phyloP scores from a whole-genome alignment of 208 protist species.

The Leptomonas pyrrhocoris region DNA sequence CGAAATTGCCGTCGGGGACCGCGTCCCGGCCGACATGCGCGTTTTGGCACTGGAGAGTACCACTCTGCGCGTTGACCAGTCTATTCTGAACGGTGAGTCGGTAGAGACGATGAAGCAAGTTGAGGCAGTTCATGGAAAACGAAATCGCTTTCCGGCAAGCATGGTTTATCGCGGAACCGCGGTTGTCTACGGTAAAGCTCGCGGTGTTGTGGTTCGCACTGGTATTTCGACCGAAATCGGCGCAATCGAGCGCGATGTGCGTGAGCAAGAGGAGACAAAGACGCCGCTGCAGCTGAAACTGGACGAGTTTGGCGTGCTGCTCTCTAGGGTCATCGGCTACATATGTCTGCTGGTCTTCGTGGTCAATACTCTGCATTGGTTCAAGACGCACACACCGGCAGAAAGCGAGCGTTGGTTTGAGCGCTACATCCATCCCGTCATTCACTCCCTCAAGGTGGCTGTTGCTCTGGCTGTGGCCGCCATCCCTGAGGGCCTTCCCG shows the following conservation, averaged over 20 bases:
- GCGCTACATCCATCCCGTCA: conserved; percentile 58
- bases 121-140: conserved; percentile 37
- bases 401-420: conserved; percentile 55
- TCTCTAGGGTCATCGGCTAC: conserved; percentile 91
- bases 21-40: conserved; percentile 96
- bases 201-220: conserved; percentile 93
- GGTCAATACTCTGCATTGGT: conserved; percentile 89
- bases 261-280: conserved; percentile 85
- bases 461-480: conserved; percentile 97
- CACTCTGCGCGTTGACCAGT: conserved; percentile 90
- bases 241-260: conserved; percentile 88
- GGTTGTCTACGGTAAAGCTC: conserved; percentile 90
- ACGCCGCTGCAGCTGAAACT: conserved; percentile 96
- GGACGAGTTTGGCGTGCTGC: conserved; percentile 94
- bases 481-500: conserved; percentile 98
- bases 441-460: conserved; percentile 96
- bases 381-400: conserved; percentile 76
- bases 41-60: conserved; percentile 87
- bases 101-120: conserved; percentile 73
- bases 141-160: conserved; percentile 75
- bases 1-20: conserved; percentile 92
- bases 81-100: conserved; percentile 96
- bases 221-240: conserved; percentile 94
- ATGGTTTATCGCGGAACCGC: conserved; percentile 95
- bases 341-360: conserved; percentile 91